phyloP scores from a whole-genome alignment of 2,329 filamentous ascomycete species.

The Pseudocercospora macadamiae region DNA sequence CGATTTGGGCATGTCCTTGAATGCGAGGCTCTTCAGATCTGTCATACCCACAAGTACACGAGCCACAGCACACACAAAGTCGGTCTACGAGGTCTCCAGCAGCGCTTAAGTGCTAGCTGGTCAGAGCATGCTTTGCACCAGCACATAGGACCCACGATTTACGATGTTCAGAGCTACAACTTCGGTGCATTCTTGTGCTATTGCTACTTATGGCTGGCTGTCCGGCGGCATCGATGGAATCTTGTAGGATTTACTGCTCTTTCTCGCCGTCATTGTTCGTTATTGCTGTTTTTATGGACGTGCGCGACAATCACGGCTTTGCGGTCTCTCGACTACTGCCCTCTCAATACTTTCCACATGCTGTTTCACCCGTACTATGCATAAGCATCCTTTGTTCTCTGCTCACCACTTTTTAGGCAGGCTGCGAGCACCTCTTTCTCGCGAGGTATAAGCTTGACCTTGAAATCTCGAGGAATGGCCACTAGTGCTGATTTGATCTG shows the following conservation, averaged over 20 bases:
- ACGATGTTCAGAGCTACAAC: no score
- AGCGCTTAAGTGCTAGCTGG: not conserved
- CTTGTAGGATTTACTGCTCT: no score
- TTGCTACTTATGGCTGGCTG: no score
- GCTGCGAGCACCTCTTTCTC: slow-evolving; percentile 44
- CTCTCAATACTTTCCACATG: not conserved
- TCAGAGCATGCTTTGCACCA: no score
- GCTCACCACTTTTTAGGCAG: slow-evolving; percentile 48
- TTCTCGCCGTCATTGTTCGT: no score
- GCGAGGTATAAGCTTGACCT: slow-evolving; percentile 58
- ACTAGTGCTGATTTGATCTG: slow-evolving; percentile 62
- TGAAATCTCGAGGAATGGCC: slow-evolving; percentile 63
- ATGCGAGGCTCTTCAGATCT: not conserved
- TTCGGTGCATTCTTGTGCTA: no score
- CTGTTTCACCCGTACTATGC: slow-evolving; percentile 28
- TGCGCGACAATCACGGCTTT: no score
- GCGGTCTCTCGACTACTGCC: no score
- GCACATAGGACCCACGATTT: no score
- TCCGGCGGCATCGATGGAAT: no score
- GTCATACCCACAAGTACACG: not conserved
- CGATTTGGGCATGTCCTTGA: not conserved
- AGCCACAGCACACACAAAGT: not conserved
- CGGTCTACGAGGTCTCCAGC: slow-evolving; percentile 9
- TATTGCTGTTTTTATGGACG: no score
- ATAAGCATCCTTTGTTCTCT: slow-evolving; percentile 54